These are phyloP conservation scores for Leccinum uliginosum DNA, from an alignment of 768 basidiomycete species.

Conservation along the genomic window DNA sequence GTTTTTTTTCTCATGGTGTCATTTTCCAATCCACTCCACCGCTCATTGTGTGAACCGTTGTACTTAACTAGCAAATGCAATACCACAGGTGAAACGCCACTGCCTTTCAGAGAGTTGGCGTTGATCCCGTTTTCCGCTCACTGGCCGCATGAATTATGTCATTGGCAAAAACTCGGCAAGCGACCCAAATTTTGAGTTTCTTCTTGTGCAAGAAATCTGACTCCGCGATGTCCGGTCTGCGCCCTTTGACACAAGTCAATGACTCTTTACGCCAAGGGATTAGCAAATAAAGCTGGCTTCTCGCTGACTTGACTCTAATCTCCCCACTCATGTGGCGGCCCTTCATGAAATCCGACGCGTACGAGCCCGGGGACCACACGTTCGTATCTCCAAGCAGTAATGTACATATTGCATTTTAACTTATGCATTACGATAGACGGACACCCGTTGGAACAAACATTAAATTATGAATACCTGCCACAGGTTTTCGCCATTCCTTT, in stretches of 20 bases:
- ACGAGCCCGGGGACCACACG: constrained; percentile 4
- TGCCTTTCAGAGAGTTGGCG: neutral
- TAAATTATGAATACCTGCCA: constrained; percentile 16
- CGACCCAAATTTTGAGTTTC: neutral
- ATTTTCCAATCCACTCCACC: neutral
- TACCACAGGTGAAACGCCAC: neutral
- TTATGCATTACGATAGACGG: constrained; percentile 15
- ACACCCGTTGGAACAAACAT: constrained; percentile 1
- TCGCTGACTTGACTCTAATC: neutral
- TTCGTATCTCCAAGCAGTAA: constrained; percentile 17
- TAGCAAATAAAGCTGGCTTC: constrained; percentile 6
- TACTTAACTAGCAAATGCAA: constrained; percentile 13
- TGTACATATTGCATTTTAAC: constrained; percentile 5
- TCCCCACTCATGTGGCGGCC: constrained; percentile 13
- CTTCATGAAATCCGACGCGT: constrained; percentile 11
- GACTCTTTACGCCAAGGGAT: neutral
- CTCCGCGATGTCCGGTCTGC: neutral
- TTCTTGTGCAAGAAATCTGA: neutral
- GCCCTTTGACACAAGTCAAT: neutral
- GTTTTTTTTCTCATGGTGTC: neutral
- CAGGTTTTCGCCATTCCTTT: neutral
- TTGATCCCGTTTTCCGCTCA: neutral
- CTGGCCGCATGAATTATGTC: neutral
- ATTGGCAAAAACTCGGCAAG: neutral
- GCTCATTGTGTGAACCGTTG: constrained; percentile 7